Base-by-base conservation (phyloP, 202 grass and related monocot species). In the Brachypodium distachyon region DNA sequence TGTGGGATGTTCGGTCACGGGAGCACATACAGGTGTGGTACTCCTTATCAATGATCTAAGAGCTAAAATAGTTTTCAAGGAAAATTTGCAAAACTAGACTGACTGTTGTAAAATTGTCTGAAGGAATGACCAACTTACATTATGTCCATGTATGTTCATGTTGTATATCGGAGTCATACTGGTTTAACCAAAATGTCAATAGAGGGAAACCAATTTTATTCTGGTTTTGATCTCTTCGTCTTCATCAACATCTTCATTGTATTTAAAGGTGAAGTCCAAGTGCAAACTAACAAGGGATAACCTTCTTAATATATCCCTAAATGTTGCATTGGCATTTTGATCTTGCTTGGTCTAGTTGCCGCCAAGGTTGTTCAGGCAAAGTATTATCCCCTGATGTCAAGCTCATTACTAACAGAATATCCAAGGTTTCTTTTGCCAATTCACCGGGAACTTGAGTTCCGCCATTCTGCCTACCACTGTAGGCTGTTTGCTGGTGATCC, bases 1-100 rank as follows among this genome's bases (percentile, higher is more conserved):
- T 93, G 81, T 93, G 83, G 90, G 86, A 93, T 89, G 79, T 70
- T 53, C 83, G 90, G 9, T 74, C 90, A 48, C 73, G 83, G 73
- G 68, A 77, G 72, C 86, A 93, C 72, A 81, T 93, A 52, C 83
- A 89, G 90, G 90, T 93, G 50, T 53, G 13, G 0, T 26, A 39
- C 27, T 72, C 66, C n/a, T 71, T 58, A 8, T 9, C 40, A 22
- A n/a, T 59, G 4, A 72, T 74, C 28, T 42, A 42, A 19, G 37
- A 13, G 9, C 34, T 28, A 28, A 41, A 33, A 41, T 40, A 11
- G 8, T 73, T 54, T n/a, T 73, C 21, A 28, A 22, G 29, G 71
- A 42, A 74, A 13, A 14, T 18, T 28, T 27, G 2, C 22, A 4
- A 73, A 28, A 17, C 6, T 54, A 42, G 38, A 70, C 17, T 38